Base-by-base conservation (phyloP, 768 basidiomycete genomes). In the Serendipita sp. region DNA sequence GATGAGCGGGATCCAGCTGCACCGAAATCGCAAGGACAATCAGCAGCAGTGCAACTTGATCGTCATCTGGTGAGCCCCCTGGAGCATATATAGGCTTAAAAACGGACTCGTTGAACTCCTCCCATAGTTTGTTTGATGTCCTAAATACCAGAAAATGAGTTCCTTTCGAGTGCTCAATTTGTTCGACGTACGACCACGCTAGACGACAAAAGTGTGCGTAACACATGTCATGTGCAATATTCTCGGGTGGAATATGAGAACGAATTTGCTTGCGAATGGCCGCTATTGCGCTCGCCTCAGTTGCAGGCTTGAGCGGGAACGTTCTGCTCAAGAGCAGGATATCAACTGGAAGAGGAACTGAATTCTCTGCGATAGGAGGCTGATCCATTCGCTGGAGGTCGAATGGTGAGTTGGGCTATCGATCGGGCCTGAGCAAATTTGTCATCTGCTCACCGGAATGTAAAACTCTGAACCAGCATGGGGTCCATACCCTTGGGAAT, bases 381-480 rank as follows among this genome's bases (percentile, higher is more conserved):
- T 20, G 7, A 17, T 48, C 45, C n/a, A 9, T 17, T 7, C 45
- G n/a, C 45, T 48, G n/a, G 9, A 28, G 9, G 26, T 5, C n/a
- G n/a, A n/a, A 48, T 9, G n/a, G 34, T 38, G 34, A n/a, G 45
- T 42, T 48, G 45, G 26, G 7, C 20, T 7, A 48, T 48, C 7
- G n/a, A 48, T 48, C 9, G 26, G 45, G 9, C 34, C 34, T 38
- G 34, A 38, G 34, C 34, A 38, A 7, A 48, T 20, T 28, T 48
- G 45, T 48, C 7, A 48, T 50, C 7, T 7, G 31, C 53, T 58
- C 30, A 58, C 53, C 22, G 53, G 53, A 33, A 58, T 58, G 53
- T 24, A 58, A 31, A 58, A 58, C 53, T 58, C 53, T 22, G 53
- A 58, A 26, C 53, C 53, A n/a, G 53, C 53, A 58, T 58, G 53